Base-by-base conservation (phyloP, 1,139 yeast genomes). In the Pichia kudriavzevii region DNA sequence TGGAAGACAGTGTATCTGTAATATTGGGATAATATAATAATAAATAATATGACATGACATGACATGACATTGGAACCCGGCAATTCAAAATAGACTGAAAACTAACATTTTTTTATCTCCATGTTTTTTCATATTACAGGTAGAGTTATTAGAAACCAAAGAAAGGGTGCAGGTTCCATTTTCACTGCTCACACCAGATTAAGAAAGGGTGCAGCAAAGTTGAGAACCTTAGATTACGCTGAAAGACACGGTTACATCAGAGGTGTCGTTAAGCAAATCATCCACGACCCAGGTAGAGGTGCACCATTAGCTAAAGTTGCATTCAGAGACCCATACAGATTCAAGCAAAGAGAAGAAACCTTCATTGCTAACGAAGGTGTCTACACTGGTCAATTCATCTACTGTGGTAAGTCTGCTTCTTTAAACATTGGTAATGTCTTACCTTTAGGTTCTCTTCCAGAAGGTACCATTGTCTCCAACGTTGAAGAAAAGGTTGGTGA, bases 81-180 rank as follows among this genome's bases (percentile, higher is more conserved):
- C n/a, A n/a, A n/a, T 8, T 7, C 13, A 26, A 6, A 6, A 6
- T 27, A 11, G 13, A 19, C 23, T 19, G 13, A 26, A 12, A 38
- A 43, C 48, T 45, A 43, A 43, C 47, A 32, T 28, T 24, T 13
- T 5, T 27, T 9, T 13, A n/a, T n/a, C n/a, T n/a, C n/a, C n/a
- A n/a, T n/a, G n/a, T n/a, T n/a, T n/a, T n/a, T n/a, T n/a, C n/a
- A n/a, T 21, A 5, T 6, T 5, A 49, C 37, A 81, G 97, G 98
- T 84, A 91, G 98, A 82, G 99, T 93, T 75, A 93, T 93, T 79
- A 94, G 98, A 78, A 91, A 93, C 81, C 98, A 93, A 83, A 88
- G 99, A 85, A 93, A 93, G 78, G 97, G 97, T 81, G 97, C 96
- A 74, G 98, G 98, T 67, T 88, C 97, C 65, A 87, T 93, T 80